Evolutionary conservation across 164 flowering plant genomes (phyloP), one percentile per base, ranked within the genome.

Genomic region (Hamamelis virginiana): DNA sequence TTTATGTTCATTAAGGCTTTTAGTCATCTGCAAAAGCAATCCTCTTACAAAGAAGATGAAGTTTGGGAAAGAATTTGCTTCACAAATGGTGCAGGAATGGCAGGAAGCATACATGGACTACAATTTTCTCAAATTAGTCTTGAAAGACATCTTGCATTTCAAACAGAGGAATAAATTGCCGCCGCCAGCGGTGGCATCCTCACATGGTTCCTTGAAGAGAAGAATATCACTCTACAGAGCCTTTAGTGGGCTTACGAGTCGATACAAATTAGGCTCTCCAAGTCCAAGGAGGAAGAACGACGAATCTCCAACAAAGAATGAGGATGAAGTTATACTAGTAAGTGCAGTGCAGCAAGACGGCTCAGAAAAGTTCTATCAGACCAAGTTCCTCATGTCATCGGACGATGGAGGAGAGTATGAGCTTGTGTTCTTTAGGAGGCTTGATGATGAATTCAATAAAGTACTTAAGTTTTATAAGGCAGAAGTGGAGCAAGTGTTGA

Each of bases 41-140:
- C 4, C 6, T 33, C 6, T 33, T 33, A 6, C 41, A 15, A 14
- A 44, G 53, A 74, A 61, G 63, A 83, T 83, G 86, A 83, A 83
- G 77, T 83, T 83, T 41, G 86, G 86, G 28, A 83, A 83, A 53
- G 82, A 78, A 23, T 77, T 76, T 47, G 59, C 66, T 63, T 52
- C 74, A 16, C 79, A 83, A 60, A 76, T 74, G 82, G 75, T 78
- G 70, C 86, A 78, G 5, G 84, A 83, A 68, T 83, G 86, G 86
- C 77, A 72, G 53, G 80, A 78, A 19, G 84, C 84, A 11, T 78
- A 80, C 70, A 78, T 83, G 72, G 77, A 83, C 66, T 82, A 82
- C 73, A 69, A 77, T 44, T 69, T 43, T 4, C 75, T 81, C 48
- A 81, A 81, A 60, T 58, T 50, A 23, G 53, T 76, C 25, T 33